Evolutionary conservation across 192 early-diverging fungal species (phyloP).

Genomic region (Gamsiella multidivaricata): DNA sequence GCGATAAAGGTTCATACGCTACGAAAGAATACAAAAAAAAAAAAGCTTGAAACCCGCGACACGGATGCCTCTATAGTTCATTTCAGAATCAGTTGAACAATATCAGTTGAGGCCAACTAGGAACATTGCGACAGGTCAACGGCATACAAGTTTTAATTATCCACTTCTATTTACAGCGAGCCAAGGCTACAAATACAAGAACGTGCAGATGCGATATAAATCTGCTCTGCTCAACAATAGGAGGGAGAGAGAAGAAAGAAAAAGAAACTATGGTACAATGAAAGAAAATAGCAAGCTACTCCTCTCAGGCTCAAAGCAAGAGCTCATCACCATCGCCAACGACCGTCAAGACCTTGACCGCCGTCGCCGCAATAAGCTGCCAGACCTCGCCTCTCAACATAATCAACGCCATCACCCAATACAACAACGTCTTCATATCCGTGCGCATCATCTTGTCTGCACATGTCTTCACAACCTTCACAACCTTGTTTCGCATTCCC

Average conservation of each 20-base stretch:
- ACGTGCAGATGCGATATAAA: no score
- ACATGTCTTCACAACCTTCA: conserved; percentile 44
- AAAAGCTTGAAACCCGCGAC: no score
- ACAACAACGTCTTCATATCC: conserved; percentile 50
- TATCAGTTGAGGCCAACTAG: no score
- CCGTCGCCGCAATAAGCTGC: conserved; percentile 48
- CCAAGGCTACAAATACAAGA: no score
- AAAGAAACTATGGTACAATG: background rate
- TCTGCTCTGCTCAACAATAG: no score
- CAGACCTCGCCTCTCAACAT: conserved; percentile 51
- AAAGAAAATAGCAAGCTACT: background rate
- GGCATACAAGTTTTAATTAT: no score
- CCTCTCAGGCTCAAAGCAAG: conserved; percentile 13
- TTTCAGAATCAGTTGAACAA: no score
- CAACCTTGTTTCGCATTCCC: conserved; percentile 32
- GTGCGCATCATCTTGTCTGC: conserved; percentile 45
- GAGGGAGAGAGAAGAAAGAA: background rate
- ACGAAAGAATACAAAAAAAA: no score
- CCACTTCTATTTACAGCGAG: no score
- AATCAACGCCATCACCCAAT: conserved; percentile 53
- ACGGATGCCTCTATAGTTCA: no score
- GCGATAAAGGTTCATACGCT: no score
- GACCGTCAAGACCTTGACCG: conserved; percentile 49
- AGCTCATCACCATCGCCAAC: conserved; percentile 42
- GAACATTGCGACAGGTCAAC: no score